Base-by-base conservation (phyloP, 495 filamentous ascomycete genomes). In the Aspergillus diversus region DNA sequence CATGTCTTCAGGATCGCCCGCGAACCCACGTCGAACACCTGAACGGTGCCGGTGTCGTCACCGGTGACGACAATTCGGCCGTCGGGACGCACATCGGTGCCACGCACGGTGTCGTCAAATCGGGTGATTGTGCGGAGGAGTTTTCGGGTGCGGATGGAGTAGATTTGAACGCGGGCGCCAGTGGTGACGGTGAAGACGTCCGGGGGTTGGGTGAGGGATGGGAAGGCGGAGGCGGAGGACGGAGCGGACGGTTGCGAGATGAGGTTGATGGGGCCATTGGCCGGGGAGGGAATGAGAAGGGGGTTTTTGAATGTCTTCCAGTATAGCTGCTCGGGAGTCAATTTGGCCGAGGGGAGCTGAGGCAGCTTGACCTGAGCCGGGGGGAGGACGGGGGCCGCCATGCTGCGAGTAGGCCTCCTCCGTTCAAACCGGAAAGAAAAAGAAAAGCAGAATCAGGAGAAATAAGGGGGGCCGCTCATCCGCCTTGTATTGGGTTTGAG, bases 1-100 rank as follows among this genome's bases (percentile, higher is more conserved):
- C 95, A 99, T 52, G 95, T 97, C 82, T 95, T 95, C 70, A 99
- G 76, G 60, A 98, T 96, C 1, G 93, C 92, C 59, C 95, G 86
- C 46, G 91, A 92, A 21, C 83, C 86, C 57, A 95, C 85, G 68
- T 99, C 96, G 71, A 98, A 99, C 13, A 97, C 92, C 73, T 98
- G 96, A 50, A 99, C 90, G 48, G 88, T 83, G 17, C 96, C 95
- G 35, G 86, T 89, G 66, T 96, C 93, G 62, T 97, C 93, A 71
- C 94, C 96, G 43, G 94, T 91, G 13, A 96, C 89, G 65, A 98
- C 68, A 51, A 98, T 89, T 37, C 92, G 85, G 4, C 93, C 94
- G 78, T 99, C 95, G 34, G 89, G 84, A 16, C 95, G 86, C 42
- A 98, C 89, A 66, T 93, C 89, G 21, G 90, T 96, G 67, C 89